phyloP scores from a whole-genome alignment of 2,329 filamentous ascomycete species.

The Fusarium cicatricum region DNA sequence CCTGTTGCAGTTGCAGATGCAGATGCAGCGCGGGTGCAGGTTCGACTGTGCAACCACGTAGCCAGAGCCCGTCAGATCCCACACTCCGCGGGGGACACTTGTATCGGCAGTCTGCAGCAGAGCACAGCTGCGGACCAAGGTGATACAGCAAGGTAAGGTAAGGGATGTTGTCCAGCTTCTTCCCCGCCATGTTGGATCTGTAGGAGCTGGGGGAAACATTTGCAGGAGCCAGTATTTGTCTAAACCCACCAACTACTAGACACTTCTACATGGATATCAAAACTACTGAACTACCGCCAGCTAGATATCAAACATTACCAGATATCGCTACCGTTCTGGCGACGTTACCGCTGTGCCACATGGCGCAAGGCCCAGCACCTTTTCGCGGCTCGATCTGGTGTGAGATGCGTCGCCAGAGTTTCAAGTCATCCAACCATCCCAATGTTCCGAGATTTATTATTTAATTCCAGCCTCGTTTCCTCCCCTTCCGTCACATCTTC shows the following conservation, averaged over 20 bases:
- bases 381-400: slow-evolving; percentile 27
- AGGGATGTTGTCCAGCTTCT: neutral
- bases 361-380: slow-evolving; percentile 9
- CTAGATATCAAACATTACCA: neutral
- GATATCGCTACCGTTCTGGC: slow-evolving; percentile 27
- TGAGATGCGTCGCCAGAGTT: slow-evolving; percentile 9
- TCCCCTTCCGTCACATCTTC: slow-evolving; percentile 12
- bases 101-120: slow-evolving; percentile 2
- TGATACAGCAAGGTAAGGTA: neutral
- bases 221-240: too few species aligned
- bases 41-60: slow-evolving; percentile 17
- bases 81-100: slow-evolving; percentile 5
- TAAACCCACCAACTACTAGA: too few species aligned
- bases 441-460: too few species aligned
- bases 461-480: slow-evolving; percentile 10
- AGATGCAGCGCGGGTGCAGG: slow-evolving; percentile 6
- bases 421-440: neutral
- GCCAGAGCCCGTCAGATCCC: slow-evolving; percentile 8
- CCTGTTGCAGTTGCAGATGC: neutral
- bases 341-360: slow-evolving; percentile 27
- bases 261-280: too few species aligned
- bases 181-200: neutral
- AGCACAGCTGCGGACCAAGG: neutral
- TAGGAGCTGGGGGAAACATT: neutral
- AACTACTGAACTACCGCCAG: too few species aligned